These are phyloP conservation scores for Penicillium lagena DNA, from an alignment of 495 filamentous ascomycete species.

Conservation along the genomic window DNA sequence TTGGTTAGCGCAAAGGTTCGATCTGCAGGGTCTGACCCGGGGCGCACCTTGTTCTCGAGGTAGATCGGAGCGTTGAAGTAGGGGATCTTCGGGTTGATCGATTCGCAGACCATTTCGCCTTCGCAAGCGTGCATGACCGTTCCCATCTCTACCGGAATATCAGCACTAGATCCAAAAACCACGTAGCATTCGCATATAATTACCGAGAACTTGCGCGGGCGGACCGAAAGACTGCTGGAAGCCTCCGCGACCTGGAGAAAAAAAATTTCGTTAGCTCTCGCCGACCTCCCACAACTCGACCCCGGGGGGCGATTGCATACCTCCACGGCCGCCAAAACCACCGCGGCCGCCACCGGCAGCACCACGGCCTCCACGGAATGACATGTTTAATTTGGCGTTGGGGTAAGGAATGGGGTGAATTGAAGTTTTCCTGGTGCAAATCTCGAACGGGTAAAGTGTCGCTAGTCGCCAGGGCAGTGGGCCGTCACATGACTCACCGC, in stretches of 20 bases:
- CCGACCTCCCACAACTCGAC: conserved; percentile 1
- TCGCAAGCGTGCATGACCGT: conserved; percentile 88
- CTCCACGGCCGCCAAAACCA: conserved; percentile 41
- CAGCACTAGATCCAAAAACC: conserved; percentile 7
- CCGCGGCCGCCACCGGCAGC: conserved; percentile 45
- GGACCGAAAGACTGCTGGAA: conserved; percentile 60
- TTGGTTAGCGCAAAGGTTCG: conserved; percentile 12
- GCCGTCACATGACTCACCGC: conserved; percentile 37
- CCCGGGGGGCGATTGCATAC: conserved; percentile 16
- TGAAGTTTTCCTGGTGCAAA: conserved; percentile 47
- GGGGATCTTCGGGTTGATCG: conserved; percentile 88
- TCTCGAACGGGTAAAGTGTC: conserved; percentile 43
- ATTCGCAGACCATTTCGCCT: conserved; percentile 93
- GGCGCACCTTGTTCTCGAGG: conserved; percentile 87
- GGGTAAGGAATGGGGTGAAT: conserved; percentile 23
- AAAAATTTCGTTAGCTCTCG: conserved; percentile 36
- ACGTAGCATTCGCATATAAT: conserved; percentile 4
- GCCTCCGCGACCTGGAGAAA: conserved; percentile 51
- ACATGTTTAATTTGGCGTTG: conserved; percentile 36
- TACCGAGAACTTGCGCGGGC: conserved; percentile 61
- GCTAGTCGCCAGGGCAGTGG: conserved; percentile 38
- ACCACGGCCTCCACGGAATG: conserved; percentile 46
- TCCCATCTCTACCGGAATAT: conserved; percentile 67
- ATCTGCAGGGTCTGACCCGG: not conserved
- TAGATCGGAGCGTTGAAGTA: conserved; percentile 99